Percentiles rank a stretch among this genome's conserved stretches.
These are phyloP conservation scores for Mycena filopes DNA, from an alignment of 768 basidiomycete genomes.

Conservation along the genomic window DNA sequence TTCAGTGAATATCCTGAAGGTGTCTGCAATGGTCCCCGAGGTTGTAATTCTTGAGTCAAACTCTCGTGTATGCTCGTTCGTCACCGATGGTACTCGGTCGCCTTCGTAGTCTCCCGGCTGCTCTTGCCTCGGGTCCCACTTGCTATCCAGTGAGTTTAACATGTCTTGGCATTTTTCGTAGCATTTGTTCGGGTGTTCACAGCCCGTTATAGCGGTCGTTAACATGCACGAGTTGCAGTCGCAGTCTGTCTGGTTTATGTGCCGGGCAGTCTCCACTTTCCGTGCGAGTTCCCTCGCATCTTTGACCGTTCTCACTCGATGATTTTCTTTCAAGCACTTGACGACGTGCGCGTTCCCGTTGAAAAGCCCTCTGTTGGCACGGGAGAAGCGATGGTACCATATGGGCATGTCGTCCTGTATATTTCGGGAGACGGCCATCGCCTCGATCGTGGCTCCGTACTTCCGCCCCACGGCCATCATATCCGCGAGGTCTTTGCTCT, in stretches of 20 bases:
- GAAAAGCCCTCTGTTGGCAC: not conserved
- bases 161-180: not conserved
- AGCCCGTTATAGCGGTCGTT: not conserved
- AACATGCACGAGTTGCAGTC: slow-evolving; percentile 6
- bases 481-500: not conserved
- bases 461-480: slow-evolving; percentile 9
- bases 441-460: slow-evolving; percentile 1
- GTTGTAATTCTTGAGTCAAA: slow-evolving; percentile 18
- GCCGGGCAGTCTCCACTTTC: not conserved
- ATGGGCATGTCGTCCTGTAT: slow-evolving; percentile 9
- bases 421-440: not conserved
- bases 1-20: slow-evolving; percentile 17
- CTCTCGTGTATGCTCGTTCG: not conserved
- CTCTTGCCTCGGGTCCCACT: slow-evolving; percentile 14
- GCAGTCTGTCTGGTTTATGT: not conserved
- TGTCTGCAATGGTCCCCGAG: slow-evolving; percentile 3
- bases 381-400: slow-evolving; percentile 16
- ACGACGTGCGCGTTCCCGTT: not conserved
- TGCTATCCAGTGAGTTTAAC: slow-evolving; percentile 1
- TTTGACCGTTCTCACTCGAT: not conserved
- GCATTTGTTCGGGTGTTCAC: slow-evolving; percentile 13
- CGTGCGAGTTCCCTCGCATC: not conserved
- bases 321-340: slow-evolving; percentile 17
- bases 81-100: not conserved
- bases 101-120: slow-evolving; percentile 23